Conservation (phyloP, 768 basidiomycete species). For the Grammothele lineata region DNA sequence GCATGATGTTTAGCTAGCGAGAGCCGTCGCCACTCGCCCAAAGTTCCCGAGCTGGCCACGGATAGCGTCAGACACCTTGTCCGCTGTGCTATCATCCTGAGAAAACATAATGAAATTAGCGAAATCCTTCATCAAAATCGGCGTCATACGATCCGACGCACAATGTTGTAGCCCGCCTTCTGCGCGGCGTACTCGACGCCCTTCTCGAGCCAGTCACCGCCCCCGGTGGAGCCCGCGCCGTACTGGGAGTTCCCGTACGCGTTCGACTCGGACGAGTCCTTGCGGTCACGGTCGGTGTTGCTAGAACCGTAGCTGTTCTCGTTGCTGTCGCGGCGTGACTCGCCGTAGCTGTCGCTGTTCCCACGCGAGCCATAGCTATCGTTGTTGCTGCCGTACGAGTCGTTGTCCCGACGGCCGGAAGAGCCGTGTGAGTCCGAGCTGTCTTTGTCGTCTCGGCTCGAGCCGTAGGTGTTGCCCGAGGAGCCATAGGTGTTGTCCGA, state of each 20-base stretch:
- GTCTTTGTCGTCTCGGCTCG: background rate
- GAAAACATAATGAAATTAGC: no score
- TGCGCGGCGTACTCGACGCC: constrained; percentile 33
- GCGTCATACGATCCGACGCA: no score
- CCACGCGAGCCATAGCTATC: constrained; percentile 1
- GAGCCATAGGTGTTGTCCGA: constrained; percentile 4
- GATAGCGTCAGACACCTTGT: no score
- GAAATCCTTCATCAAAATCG: no score
- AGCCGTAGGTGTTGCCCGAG: background rate
- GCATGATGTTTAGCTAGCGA: no score
- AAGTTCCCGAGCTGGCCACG: no score
- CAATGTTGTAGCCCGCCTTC: constrained; percentile 42
- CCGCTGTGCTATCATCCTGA: no score
- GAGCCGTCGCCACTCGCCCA: no score
- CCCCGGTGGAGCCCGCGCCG: constrained; percentile 20
- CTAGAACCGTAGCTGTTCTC: constrained; percentile 8
- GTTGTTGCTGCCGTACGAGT: constrained; percentile 4
- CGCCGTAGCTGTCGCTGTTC: constrained; percentile 5
- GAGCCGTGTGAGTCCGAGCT: background rate
- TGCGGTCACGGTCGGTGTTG: background rate
- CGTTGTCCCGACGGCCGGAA: background rate
- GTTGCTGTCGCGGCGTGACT: background rate
- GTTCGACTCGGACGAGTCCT: constrained; percentile 9
- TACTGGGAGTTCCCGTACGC: constrained; percentile 20
- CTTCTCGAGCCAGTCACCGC: constrained; percentile 33